A percentile compares a stretch with the other conserved stretches of the same genome.
Evolutionary conservation across 352 stramenopile genomes (phyloP).

Genomic region (Stephanocyclus meneghinianus): DNA sequence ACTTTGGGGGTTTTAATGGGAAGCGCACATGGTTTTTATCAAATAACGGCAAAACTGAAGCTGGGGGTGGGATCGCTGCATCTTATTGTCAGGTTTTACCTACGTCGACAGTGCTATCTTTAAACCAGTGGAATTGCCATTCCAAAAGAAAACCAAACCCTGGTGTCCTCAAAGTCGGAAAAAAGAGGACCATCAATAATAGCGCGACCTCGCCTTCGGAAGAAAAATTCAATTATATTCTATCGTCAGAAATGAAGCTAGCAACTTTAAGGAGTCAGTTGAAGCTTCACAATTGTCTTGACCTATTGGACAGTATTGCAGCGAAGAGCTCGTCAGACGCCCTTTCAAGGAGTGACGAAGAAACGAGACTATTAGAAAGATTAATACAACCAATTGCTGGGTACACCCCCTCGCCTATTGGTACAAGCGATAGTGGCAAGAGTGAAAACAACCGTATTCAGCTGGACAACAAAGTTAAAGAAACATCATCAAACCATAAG

Average conservation of each 20-base stretch:
- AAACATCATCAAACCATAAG: too few relatives aligned
- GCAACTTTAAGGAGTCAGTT: constrained; percentile 17
- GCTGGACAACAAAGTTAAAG: too few relatives aligned
- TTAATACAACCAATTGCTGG: constrained; percentile 20
- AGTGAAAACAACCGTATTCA: not conserved
- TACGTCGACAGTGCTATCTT: not conserved
- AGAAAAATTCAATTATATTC: constrained; percentile 16
- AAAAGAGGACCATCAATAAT: constrained; percentile 7
- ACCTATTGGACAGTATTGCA: constrained; percentile 16
- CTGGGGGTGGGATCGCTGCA: constrained; percentile 9
- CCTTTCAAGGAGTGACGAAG: constrained; percentile 14
- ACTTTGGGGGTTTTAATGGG: constrained; percentile 40
- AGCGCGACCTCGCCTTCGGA: constrained; percentile 1
- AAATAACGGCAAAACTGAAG: constrained; percentile 6
- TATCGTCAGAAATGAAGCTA: constrained; percentile 29
- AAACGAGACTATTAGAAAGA: constrained; percentile 17
- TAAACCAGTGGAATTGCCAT: not conserved
- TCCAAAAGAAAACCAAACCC: not conserved
- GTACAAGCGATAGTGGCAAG: not conserved
- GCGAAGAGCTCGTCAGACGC: constrained; percentile 2
- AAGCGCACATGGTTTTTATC: constrained; percentile 27
- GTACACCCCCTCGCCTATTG: not conserved
- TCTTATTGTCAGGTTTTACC: constrained; percentile 13
- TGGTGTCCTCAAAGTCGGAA: not conserved
- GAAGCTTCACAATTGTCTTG: constrained; percentile 22